Evolutionary conservation across 2,329 filamentous ascomycete genomes (phyloP), one percentile per base, ranked within the genome.

Genomic region (Cercospora janseana): DNA sequence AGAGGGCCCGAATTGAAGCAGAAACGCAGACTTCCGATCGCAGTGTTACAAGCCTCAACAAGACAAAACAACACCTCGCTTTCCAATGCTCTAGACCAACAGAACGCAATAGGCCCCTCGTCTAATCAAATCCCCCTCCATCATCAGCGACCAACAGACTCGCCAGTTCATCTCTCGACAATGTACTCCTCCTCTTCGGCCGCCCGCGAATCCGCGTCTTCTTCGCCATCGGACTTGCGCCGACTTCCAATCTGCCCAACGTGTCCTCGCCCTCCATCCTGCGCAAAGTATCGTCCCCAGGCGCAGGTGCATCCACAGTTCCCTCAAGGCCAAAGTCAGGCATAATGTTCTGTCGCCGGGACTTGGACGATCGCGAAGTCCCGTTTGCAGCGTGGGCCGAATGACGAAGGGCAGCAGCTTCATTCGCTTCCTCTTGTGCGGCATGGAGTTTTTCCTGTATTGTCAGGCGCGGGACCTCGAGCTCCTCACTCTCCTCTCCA

Each of bases 141-240:
- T 50, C 54, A 18, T 57, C 48, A 23, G 35, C 52, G 7, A 43
- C 46, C 13, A 69, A 49, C 64, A 87, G 65, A 35, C 78, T 81
- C 69, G 87, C 79, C 63, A 91, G 69, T 69, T 92, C 87, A 75
- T 85, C 85, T 3, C 85, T 82, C 61, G 80, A 89, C 24, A 92
- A 71, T 15, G 87, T 91, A 62, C 85, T 89, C 66, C 87, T 78
- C 63, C 87, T 76, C 52, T 78, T 84, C 2, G 81, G 72, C 72
- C 84, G 67, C 65, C 82, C 61, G 67, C 75, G 65, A 71, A 78
- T 66, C 69, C 73, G 62, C 74, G 80, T 73, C 66, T 69, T 63
- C 62, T 68, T 63, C 51, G 65, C 60, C 49, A 66, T 57, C 43
- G 68, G 59, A 56, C 65, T 61, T 35, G 73, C 72, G 8, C 32